phyloP scores from a whole-genome alignment of 495 filamentous ascomycete species.

The Xylaria intraflava region DNA sequence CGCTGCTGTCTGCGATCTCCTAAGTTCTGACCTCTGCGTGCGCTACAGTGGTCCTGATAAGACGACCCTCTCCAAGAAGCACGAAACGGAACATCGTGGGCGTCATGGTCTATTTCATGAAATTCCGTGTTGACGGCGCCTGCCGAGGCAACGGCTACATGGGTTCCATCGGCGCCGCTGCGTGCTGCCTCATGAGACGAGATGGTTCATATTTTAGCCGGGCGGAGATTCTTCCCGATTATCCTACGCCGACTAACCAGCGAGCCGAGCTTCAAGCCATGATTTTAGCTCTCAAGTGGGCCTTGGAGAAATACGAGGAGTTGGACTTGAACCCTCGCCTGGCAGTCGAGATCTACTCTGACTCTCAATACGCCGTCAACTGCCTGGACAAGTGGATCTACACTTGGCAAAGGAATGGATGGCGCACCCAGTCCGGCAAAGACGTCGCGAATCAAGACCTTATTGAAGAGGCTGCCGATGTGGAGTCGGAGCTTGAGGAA shows the following conservation, averaged over 20 bases:
- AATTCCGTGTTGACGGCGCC: conserved; percentile 34
- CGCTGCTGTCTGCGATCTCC: too few relatives aligned
- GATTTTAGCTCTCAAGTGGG: conserved; percentile 33
- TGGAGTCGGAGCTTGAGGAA: conserved; percentile 21
- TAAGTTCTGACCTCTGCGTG: too few relatives aligned
- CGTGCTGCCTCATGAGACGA: conserved; percentile 23
- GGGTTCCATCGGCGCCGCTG: conserved; percentile 30
- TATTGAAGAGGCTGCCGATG: conserved; percentile 24
- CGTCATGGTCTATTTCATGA: conserved; percentile 35
- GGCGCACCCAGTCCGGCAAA: conserved; percentile 17
- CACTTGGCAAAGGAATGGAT: conserved; percentile 27
- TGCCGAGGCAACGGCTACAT: conserved; percentile 31
- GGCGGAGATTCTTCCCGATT: neutral
- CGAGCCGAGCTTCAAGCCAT: conserved; percentile 35
- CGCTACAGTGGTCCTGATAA: too few relatives aligned
- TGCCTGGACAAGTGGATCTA: conserved; percentile 25
- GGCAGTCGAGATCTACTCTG: conserved; percentile 22
- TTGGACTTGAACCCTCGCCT: conserved; percentile 8
- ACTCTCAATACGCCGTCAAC: conserved; percentile 27
- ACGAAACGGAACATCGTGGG: neutral
- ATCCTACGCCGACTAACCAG: conserved; percentile 30
- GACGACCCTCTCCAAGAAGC: neutral
- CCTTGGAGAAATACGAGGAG: conserved; percentile 20
- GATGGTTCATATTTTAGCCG: neutral
- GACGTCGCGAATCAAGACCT: conserved; percentile 31